Base-by-base conservation (phyloP, 768 basidiomycete genomes). In the Trametes maxima region DNA sequence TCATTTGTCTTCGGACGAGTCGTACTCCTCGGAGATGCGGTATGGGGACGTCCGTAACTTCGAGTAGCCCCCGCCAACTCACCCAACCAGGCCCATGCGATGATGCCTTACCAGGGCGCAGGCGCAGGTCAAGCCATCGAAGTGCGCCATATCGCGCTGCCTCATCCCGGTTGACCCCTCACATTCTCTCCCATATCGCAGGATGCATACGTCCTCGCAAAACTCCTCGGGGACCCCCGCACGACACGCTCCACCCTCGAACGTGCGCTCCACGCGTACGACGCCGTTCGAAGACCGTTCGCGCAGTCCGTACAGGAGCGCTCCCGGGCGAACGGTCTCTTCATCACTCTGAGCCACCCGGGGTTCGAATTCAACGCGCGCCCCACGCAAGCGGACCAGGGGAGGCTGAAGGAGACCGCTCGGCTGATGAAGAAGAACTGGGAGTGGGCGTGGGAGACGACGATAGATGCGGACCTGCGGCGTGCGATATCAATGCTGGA, bases 371-470 rank as follows among this genome's bases (percentile, higher is more conserved):
- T 40, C 65, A 66, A 44, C 36, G 40, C n/a, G 19, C 37, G 21
- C 19, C 8, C 12, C 45, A 75, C 35, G 63, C 35, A 19, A 17
- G 25, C 40, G n/a, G 13, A 12, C 21, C 56, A 25, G n/a, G 66
- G 75, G 53, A 74, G 74, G 57, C 72, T 84, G 10, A 65, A 75
- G 16, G 67, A 76, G 42, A 68, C 87, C 3, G 78, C 75, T 6
- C 68, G 75, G 36, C 69, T 70, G 12, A 69, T 88, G 24, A 78
- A 77, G 17, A 76, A 76, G 67, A 81, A 79, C 49, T 87, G 85
- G 85, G 81, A 83, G 58, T 89, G 87, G 87, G 71, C 79, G 5
- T 86, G 85, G 85, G 74, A 74, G 10, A 79, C 82, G 22, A 80
- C 79, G 4, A 65, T 82, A 17, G 80, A 81, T 43, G 72, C 65